Percentiles rank a stretch among this genome's conserved stretches.
These are phyloP conservation scores for Ascodesmis nigricans DNA, from an alignment of 495 filamentous ascomycete genomes.

Conservation along the genomic window DNA sequence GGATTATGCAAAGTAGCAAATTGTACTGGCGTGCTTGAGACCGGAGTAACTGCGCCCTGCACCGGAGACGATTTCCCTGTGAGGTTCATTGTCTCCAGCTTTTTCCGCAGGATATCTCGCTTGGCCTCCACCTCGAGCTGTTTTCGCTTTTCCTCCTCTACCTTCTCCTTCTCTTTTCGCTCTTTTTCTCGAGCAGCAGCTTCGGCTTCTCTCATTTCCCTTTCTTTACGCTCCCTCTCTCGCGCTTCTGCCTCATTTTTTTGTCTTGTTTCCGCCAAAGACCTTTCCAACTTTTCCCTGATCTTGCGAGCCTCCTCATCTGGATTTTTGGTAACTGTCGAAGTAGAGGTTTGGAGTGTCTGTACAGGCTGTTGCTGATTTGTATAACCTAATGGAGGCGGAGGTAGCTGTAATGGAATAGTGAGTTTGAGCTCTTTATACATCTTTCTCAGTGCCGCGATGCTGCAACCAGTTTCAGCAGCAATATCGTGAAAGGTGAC, in stretches of 20 bases:
- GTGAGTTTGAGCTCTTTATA: too few relatives aligned
- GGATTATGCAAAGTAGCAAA: conserved; percentile 6
- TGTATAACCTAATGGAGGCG: neutral
- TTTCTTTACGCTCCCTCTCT: conserved; percentile 17
- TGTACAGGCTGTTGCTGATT: neutral
- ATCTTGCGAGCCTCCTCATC: conserved; percentile 16
- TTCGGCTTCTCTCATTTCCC: conserved; percentile 17
- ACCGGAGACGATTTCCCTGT: conserved; percentile 12
- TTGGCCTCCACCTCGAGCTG: conserved; percentile 27
- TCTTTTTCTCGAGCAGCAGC: conserved; percentile 17
- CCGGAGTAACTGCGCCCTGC: conserved; percentile 13
- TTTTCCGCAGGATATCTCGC: conserved; percentile 32
- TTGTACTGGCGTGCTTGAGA: conserved; percentile 17
- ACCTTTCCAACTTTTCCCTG: conserved; percentile 16
- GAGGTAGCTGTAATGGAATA: too few relatives aligned
- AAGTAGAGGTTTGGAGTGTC: neutral
- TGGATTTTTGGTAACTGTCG: conserved; percentile 9
- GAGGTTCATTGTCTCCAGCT: conserved; percentile 18
- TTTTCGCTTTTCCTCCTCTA: conserved; percentile 16
- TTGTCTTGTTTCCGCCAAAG: conserved; percentile 5
- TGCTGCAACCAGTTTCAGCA: neutral
- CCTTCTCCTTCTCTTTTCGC: conserved; percentile 17
- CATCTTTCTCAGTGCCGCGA: too few relatives aligned
- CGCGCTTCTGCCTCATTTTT: conserved; percentile 8
- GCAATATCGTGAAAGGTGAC: neutral